phyloP scores from a whole-genome alignment of 83 land plant genomes.

The Thuja plicata region DNA sequence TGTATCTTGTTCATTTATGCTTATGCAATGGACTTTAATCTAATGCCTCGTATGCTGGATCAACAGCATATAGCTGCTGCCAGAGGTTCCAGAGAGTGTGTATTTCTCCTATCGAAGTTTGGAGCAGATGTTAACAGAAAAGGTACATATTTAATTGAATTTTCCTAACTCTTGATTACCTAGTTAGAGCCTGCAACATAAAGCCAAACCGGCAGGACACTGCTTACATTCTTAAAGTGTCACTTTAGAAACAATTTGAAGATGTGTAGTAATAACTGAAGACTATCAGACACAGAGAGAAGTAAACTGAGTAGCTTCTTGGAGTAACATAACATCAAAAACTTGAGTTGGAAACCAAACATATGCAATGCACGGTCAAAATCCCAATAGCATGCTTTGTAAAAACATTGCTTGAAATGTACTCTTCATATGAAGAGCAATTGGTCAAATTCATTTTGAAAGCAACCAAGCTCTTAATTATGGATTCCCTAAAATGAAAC shows the following conservation, averaged over 20 bases:
- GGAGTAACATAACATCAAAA: not conserved
- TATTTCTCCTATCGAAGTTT: slow-evolving; percentile 41
- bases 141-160: slow-evolving; percentile 21
- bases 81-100: slow-evolving; percentile 61
- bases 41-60: not conserved
- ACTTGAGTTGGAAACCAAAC: too few relatives aligned
- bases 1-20: not conserved
- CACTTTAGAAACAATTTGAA: not conserved
- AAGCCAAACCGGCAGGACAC: not conserved
- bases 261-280: not conserved
- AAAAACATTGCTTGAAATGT: not conserved
- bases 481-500: not conserved
- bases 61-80: slow-evolving; percentile 61
- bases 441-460: not conserved
- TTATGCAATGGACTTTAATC: not conserved
- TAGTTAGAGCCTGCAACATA: not conserved
- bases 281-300: not conserved
- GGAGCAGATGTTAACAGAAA: slow-evolving; percentile 38
- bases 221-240: not conserved
- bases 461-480: not conserved
- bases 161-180: not conserved
- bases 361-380: too few relatives aligned
- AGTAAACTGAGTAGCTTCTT: not conserved
- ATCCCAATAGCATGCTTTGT: not conserved
- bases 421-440: not conserved